Conservation (phyloP, 805 yeast species). For the Suhomyces emberorum region DNA sequence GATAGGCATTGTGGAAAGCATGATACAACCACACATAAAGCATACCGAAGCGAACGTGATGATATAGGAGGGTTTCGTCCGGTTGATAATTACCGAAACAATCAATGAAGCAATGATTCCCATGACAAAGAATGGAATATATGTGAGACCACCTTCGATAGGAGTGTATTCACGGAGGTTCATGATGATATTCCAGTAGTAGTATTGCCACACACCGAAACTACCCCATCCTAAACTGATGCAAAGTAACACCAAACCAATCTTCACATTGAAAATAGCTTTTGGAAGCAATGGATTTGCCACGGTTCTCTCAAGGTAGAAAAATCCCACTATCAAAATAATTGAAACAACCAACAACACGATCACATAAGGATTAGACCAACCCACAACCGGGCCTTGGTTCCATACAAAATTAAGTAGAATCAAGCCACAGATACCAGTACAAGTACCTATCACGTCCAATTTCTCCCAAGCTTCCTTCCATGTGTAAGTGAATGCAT, state of each 20-base stretch:
- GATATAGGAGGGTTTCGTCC: constrained; percentile 47
- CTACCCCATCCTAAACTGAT: constrained; percentile 72
- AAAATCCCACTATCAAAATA: constrained; percentile 37
- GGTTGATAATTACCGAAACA: constrained; percentile 47
- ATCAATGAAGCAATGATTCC: constrained; percentile 56
- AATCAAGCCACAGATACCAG: constrained; percentile 60
- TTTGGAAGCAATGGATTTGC: constrained; percentile 56
- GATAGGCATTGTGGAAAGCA: constrained; percentile 56
- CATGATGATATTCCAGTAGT: constrained; percentile 50
- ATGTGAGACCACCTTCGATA: constrained; percentile 36
- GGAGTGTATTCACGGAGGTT: constrained; percentile 48
- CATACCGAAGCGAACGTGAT: constrained; percentile 50
- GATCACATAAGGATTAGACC: constrained; percentile 58
- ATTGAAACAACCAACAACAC: constrained; percentile 55
- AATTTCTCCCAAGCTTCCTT: constrained; percentile 13
- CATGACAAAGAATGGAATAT: constrained; percentile 44
- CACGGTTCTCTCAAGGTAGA: constrained; percentile 44
- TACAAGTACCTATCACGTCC: constrained; percentile 41
- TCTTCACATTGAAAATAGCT: constrained; percentile 42
- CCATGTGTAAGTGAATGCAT: constrained; percentile 8
- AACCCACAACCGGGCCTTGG: constrained; percentile 72
- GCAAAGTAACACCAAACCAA: constrained; percentile 47
- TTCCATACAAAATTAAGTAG: constrained; percentile 69
- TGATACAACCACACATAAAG: constrained; percentile 51
- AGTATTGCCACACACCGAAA: constrained; percentile 72